phyloP scores from a whole-genome alignment of 23 red algal genomes.

The Gracilaria gracilis region DNA sequence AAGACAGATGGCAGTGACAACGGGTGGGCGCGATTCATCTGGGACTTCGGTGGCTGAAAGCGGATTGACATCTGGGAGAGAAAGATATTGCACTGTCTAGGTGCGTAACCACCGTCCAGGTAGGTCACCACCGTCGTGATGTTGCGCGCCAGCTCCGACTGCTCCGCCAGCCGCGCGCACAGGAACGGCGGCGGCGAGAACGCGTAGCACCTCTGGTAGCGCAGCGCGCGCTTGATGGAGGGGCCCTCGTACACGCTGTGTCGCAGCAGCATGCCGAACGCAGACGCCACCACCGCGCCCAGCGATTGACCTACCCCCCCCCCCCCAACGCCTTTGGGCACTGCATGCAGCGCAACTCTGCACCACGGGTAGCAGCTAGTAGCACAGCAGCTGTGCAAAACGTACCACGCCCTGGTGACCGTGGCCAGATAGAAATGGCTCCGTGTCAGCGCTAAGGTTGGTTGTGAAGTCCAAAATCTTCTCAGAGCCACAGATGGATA shows the following conservation, averaged over 20 bases:
- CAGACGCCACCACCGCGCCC: slow-evolving; percentile 84
- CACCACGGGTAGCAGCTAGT: slow-evolving; percentile 45
- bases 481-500: slow-evolving; percentile 85
- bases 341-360: not conserved
- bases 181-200: slow-evolving; percentile 84
- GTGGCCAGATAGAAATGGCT: slow-evolving; percentile 70
- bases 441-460: slow-evolving; percentile 73
- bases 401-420: slow-evolving; percentile 80
- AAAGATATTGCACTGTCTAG: too few species aligned
- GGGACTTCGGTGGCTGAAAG: too few species aligned
- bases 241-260: not conserved
- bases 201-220: slow-evolving; percentile 55
- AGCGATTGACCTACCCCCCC: slow-evolving; percentile 85
- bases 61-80: too few species aligned
- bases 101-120: too few species aligned
- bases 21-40: too few species aligned
- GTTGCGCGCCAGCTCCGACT: slow-evolving; percentile 22
- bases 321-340: slow-evolving; percentile 58
- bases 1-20: too few species aligned
- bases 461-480: slow-evolving; percentile 83
- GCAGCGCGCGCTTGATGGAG: not conserved
- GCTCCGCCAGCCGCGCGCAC: slow-evolving; percentile 39
- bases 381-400: slow-evolving; percentile 56
- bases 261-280: slow-evolving; percentile 74
- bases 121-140: slow-evolving; percentile 72